Conservation (phyloP, 1,284 basidiomycete genomes). For the Trichosporon ovoides region DNA sequence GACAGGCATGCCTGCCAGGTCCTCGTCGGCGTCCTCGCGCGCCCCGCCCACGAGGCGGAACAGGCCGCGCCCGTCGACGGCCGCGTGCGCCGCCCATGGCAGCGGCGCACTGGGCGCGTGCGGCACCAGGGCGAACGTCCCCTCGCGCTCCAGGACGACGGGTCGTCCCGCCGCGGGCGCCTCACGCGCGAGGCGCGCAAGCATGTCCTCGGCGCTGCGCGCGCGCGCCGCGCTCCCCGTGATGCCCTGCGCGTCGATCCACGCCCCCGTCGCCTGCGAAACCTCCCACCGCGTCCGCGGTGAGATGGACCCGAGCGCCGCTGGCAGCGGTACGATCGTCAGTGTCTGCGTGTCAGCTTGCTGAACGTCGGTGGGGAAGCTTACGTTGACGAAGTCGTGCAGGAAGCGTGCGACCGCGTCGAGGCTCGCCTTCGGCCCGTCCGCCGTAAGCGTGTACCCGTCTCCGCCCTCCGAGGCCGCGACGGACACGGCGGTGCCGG, state of each 20-base stretch:
- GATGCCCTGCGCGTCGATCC: background rate
- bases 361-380: background rate
- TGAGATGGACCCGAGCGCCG: background rate
- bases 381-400: slow-evolving; percentile 1
- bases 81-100: slow-evolving; percentile 12
- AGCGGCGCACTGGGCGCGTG: slow-evolving; percentile 11
- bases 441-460: background rate
- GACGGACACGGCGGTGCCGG: slow-evolving; percentile 1
- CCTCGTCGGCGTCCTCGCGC: background rate
- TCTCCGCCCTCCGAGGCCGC: background rate
- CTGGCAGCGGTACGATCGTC: background rate
- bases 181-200: background rate
- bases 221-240: background rate
- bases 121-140: slow-evolving; percentile 7
- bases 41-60: slow-evolving; percentile 14
- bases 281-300: background rate
- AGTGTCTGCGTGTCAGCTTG: background rate
- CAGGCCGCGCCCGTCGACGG: slow-evolving; percentile 2
- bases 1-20: slow-evolving; percentile 1
- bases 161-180: background rate
- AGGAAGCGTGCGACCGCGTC: background rate
- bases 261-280: background rate
- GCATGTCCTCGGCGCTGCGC: background rate
- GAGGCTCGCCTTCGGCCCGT: background rate
- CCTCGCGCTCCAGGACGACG: background rate